Evolutionary conservation across 2,329 filamentous ascomycete species (phyloP), one percentile per base, ranked within the genome.

Genomic region (Celoporthe dispersa): DNA sequence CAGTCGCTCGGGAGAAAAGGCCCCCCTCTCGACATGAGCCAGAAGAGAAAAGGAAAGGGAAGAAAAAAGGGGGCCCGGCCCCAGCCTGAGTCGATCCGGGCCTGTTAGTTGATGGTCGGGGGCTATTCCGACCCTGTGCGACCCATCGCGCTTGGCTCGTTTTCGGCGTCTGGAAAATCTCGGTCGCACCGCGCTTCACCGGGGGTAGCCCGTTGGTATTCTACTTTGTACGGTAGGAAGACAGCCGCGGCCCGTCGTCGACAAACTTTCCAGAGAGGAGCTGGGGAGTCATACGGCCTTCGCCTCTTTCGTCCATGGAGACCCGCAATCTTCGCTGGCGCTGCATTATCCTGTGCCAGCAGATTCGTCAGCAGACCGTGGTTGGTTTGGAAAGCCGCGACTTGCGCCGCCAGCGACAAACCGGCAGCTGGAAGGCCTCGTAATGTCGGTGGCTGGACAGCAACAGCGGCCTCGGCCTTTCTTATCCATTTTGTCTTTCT

Each of bases 361-460:
- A 64, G 62, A 63, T n/a, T 63, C 62, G 41, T 64, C 39, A 51
- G 62, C 62, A 64, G 62, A 41, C 28, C 41, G 41, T 48, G 37
- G 63, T 39, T 53, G 48, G 44, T 28, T 22, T 65, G n/a, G n/a
- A 57, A 35, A 39, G 57, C 67, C 69, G 67, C 59, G 64, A 66
- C 48, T 44, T 44, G 63, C 67, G 69, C 67, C 28, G n/a, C 33
- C 61, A 35, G n/a, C 39, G 44, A 33, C 57, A 37, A 25, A 31
- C 25, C 28, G 31, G n/a, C 59, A 35, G 19, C 41, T 44, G 39
- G 51, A 66, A 53, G 12, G 64, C 55, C 66, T 62, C 51, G 70
- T 66, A 71, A 69, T 64, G 39, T 19, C 61, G 68, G 70, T 69
- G 70, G 70, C 70, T 71, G 70, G 69, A 59, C 65, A 37, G 64